These are phyloP conservation scores for Ogataea allantospora DNA, from an alignment of 805 yeast species.

Conservation along the genomic window DNA sequence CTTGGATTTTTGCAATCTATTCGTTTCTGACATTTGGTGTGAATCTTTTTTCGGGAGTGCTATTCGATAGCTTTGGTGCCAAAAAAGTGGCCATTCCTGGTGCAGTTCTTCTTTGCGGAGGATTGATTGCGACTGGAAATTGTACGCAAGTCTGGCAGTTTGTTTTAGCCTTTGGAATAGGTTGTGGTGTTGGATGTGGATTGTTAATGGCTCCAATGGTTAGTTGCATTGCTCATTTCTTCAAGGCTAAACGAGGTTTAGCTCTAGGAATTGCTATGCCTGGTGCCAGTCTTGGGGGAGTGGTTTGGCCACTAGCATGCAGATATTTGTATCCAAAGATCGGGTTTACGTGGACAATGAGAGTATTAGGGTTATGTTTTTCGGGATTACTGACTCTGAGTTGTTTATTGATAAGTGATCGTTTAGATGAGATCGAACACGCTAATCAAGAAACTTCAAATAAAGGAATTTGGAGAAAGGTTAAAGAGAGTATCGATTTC, in stretches of 20 bases:
- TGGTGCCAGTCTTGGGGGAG: slow-evolving; percentile 60
- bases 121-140: slow-evolving; percentile 44
- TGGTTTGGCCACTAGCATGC: slow-evolving; percentile 53
- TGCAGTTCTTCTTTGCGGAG: slow-evolving; percentile 35
- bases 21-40: slow-evolving; percentile 42
- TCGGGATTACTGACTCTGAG: slow-evolving; percentile 30
- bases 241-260: slow-evolving; percentile 50
- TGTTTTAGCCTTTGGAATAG: slow-evolving; percentile 49
- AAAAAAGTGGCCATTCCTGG: slow-evolving; percentile 38
- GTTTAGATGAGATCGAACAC: slow-evolving; percentile 24
- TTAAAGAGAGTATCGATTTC: slow-evolving; percentile 37
- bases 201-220: slow-evolving; percentile 46
- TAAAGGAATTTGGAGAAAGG: slow-evolving; percentile 15
- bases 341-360: slow-evolving; percentile 61
- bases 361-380: slow-evolving; percentile 51
- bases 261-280: slow-evolving; percentile 62
- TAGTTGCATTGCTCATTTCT: slow-evolving; percentile 59
- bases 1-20: slow-evolving; percentile 70
- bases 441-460: slow-evolving; percentile 9
- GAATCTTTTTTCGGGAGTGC: slow-evolving; percentile 42
- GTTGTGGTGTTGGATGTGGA: slow-evolving; percentile 46
- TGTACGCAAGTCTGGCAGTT: slow-evolving; percentile 48
- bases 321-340: slow-evolving; percentile 47
- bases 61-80: slow-evolving; percentile 48
- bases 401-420: slow-evolving; percentile 34